These are phyloP conservation scores for Heliosperma pusillum DNA, from an alignment of 148 eudicot genomes.

Conservation along the genomic window DNA sequence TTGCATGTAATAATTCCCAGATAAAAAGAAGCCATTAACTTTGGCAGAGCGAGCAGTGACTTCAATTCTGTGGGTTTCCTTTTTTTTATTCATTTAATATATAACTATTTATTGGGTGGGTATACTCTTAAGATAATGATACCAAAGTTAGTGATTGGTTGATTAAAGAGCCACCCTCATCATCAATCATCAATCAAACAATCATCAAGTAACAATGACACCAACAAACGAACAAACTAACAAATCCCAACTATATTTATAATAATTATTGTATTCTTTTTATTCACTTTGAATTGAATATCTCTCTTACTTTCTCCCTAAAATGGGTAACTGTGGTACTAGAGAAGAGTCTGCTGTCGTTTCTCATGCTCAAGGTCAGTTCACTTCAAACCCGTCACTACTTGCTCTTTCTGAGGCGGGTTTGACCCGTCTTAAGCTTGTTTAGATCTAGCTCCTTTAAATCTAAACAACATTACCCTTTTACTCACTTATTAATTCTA, in stretches of 20 bases:
- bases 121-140: not conserved
- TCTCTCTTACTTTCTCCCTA: not conserved
- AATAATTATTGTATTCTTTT: not conserved
- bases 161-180: not conserved
- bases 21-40: not conserved
- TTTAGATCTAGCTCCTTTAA: not conserved
- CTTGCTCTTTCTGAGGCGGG: no score
- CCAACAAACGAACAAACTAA: slow-evolving; percentile 3
- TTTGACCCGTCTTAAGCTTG: no score
- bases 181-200: not conserved
- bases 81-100: no score
- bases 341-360: slow-evolving; percentile 90
- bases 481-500: slow-evolving; percentile 1
- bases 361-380: slow-evolving; percentile 64
- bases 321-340: slow-evolving; percentile 97
- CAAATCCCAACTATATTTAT: not conserved
- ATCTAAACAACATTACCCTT: not conserved
- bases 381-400: no score
- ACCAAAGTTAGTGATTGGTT: slow-evolving; percentile 3
- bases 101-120: not conserved
- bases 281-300: no score
- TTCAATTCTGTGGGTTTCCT: not conserved
- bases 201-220: not conserved
- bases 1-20: no score
- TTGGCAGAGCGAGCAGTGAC: not conserved